Percentiles rank a stretch among this genome's conserved stretches.
Evolutionary conservation across 2,329 filamentous ascomycete species (phyloP).

Genomic region (Sclerotinia trifoliorum): DNA sequence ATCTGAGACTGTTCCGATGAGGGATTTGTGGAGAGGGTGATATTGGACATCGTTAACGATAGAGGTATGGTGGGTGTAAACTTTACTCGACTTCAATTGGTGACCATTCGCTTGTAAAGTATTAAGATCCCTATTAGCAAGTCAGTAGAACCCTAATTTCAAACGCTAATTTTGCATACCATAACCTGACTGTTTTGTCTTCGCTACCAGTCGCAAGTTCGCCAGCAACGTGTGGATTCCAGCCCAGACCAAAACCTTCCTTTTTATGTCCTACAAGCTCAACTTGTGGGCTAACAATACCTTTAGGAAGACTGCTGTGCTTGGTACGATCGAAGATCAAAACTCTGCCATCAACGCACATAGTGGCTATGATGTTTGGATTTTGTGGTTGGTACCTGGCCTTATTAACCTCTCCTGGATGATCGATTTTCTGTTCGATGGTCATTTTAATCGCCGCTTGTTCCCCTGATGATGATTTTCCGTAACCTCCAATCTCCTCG

Average conservation of each 20-base stretch:
- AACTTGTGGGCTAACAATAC: slow-evolving; percentile 50
- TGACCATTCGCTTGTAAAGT: slow-evolving; percentile 69
- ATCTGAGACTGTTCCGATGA: slow-evolving; percentile 92
- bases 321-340: slow-evolving; percentile 96
- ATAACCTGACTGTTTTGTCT: slow-evolving; percentile 86
- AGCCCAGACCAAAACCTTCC: slow-evolving; percentile 90
- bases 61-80: slow-evolving; percentile 83
- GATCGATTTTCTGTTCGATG: slow-evolving; percentile 93
- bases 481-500: slow-evolving; percentile 92
- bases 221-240: slow-evolving; percentile 79
- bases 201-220: slow-evolving; percentile 87
- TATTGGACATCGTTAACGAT: slow-evolving; percentile 98
- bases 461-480: slow-evolving; percentile 64
- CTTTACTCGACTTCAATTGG: slow-evolving; percentile 66
- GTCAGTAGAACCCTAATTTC: slow-evolving; percentile 8
- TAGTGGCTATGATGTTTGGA: slow-evolving; percentile 91
- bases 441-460: slow-evolving; percentile 78
- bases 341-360: slow-evolving; percentile 82
- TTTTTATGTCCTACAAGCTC: slow-evolving; percentile 78
- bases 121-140: slow-evolving; percentile 67
- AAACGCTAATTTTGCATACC: slow-evolving; percentile 53
- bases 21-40: slow-evolving; percentile 78
- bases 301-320: slow-evolving; percentile 73
- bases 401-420: slow-evolving; percentile 97
- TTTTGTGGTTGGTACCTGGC: slow-evolving; percentile 97